Evolutionary conservation across 495 filamentous ascomycete genomes (phyloP), one percentile per base, ranked within the genome.

Genomic region (Aspergillus kassunensis): DNA sequence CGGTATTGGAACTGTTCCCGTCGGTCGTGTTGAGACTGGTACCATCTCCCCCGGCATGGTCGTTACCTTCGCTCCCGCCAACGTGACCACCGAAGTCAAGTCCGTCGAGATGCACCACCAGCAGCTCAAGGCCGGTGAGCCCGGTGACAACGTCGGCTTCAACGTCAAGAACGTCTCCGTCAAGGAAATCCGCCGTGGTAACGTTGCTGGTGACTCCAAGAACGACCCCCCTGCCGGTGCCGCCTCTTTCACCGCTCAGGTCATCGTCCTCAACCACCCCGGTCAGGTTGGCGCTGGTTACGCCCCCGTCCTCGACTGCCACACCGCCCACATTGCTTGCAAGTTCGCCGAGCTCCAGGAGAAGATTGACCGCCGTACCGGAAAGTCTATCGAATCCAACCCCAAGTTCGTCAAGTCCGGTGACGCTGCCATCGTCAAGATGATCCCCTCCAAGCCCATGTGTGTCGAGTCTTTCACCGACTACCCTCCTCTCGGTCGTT

Each of bases 141-240:
- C 93, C 62, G 93, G 93, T 80, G 93, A 98, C 86, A 98, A 98
- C 80, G 93, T 98, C 70, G 93, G 93, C 65, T 98, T 98, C 91
- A 98, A 98, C 87, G 95, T 98, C 80, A 96, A 97, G 92, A 98
- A 98, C 93, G 93, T 98, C 66, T 97, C 93, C 72, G 95, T 98
- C 80, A 98, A 98, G 89, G 93, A 98, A 75, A 95, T 98, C 71
- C 93, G 93, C 78, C 93, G 93, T 92, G 93, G 93, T 74, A 98
- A 97, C 84, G 95, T 98, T 70, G 89, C 90, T 68, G 89, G 89
- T 85, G 93, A 98, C 86, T 90, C 90, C 82, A 98, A 98, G 90
- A 95, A 93, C 82, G 95, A 98, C 83, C 93, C 93, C 63, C 89
- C 93, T 63, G 77, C 79, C 67, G 93, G 80, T 68, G 79, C 78